Evolutionary conservation across 1,284 basidiomycete genomes (phyloP).

Genomic region (Vanrija humicola): DNA sequence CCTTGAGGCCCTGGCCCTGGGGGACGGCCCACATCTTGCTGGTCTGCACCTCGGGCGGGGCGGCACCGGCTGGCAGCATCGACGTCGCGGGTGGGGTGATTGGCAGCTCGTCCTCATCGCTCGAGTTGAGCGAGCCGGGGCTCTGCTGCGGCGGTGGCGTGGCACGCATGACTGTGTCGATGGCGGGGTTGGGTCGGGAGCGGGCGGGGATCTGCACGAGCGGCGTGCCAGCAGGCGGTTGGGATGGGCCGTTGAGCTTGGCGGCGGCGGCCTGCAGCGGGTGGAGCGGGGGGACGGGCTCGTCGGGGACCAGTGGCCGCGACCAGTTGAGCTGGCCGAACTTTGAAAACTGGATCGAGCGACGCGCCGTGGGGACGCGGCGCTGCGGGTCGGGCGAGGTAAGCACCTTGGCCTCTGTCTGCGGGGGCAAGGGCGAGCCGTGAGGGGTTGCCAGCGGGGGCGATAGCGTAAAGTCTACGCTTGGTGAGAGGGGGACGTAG

Average conservation of each 20-base stretch:
- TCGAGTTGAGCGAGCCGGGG: conserved; percentile 11
- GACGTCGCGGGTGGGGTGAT: conserved; percentile 10
- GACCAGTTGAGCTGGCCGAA: conserved; percentile 25
- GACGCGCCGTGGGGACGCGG: background rate
- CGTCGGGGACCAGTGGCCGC: conserved; percentile 15
- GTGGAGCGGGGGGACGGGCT: background rate
- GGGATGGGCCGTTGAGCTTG: background rate
- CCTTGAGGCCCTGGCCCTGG: conserved; percentile 16
- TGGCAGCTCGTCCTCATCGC: conserved; percentile 15
- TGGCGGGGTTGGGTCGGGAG: conserved; percentile 8
- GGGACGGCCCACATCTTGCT: conserved; percentile 13
- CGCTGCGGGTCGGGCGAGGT: background rate
- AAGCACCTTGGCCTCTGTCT: background rate
- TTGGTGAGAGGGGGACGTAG: background rate
- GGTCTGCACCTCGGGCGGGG: background rate
- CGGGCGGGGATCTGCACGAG: background rate
- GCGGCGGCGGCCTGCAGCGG: background rate
- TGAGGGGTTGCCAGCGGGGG: background rate
- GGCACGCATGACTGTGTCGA: conserved; percentile 14
- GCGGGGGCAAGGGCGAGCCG: background rate
- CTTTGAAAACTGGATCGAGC: conserved; percentile 1
- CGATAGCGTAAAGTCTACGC: background rate
- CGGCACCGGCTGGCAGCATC: conserved; percentile 6
- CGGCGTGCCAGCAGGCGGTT: background rate
- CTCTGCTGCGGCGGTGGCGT: conserved; percentile 3